Percentiles rank a stretch among this genome's conserved stretches.
Evolutionary conservation across 768 basidiomycete genomes (phyloP).

Genomic region (Hericium coralloides): DNA sequence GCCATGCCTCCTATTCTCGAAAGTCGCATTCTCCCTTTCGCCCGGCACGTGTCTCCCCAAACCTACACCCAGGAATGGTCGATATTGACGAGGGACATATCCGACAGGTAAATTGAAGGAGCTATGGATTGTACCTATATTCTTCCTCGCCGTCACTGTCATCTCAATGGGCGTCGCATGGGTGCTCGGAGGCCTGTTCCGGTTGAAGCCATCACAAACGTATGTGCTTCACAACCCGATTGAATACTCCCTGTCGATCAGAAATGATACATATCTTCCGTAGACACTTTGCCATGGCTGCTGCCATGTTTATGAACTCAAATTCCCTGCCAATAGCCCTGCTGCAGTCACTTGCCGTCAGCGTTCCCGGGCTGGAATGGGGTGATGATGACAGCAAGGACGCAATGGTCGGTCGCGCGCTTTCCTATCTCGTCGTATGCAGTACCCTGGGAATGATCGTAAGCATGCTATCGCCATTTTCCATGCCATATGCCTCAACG

Average conservation of each 20-base stretch:
- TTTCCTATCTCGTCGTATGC: constrained; percentile 87
- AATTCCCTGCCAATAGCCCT: constrained; percentile 94
- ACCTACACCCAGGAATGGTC: neutral
- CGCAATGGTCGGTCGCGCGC: constrained; percentile 85
- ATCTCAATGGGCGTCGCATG: constrained; percentile 66
- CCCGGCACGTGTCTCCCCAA: constrained; percentile 41
- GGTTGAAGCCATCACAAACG: constrained; percentile 72
- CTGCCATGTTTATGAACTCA: constrained; percentile 88
- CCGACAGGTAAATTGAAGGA: constrained; percentile 61
- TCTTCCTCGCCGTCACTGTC: constrained; percentile 70
- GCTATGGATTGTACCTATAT: constrained; percentile 79
- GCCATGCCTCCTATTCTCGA: constrained; percentile 82
- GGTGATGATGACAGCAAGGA: constrained; percentile 69
- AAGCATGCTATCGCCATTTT: constrained; percentile 21
- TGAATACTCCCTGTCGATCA: too few relatives aligned
- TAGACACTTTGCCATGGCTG: constrained; percentile 73
- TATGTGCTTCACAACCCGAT: constrained; percentile 23
- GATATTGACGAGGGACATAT: neutral
- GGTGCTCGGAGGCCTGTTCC: constrained; percentile 48
- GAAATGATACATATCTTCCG: neutral
- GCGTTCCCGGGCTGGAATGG: constrained; percentile 81
- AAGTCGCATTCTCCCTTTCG: constrained; percentile 81
- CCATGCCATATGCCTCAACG: neutral
- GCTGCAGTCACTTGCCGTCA: constrained; percentile 82
- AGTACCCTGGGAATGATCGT: constrained; percentile 96